Percentiles rank a stretch among this genome's conserved stretches.
Conservation (phyloP, 306 rosid genomes). For the Casuarina equisetifolia region DNA sequence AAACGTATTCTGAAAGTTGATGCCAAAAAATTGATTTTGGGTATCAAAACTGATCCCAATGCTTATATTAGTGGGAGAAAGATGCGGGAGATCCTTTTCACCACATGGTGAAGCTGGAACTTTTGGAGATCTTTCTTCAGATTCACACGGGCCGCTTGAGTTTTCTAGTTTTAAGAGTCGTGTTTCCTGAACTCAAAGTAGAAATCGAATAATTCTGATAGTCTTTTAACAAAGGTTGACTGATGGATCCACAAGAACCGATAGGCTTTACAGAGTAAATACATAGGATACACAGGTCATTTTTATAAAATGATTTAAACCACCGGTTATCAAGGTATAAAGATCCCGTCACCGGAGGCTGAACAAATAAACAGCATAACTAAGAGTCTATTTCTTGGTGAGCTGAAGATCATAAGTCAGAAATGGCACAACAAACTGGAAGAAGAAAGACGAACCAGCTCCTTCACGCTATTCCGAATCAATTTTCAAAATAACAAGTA, state of each 20-base stretch:
- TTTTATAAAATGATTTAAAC: not conserved
- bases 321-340: not conserved
- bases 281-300: not conserved
- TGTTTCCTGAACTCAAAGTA: not conserved
- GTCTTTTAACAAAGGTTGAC: not conserved
- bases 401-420: constrained; percentile 9
- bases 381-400: not conserved
- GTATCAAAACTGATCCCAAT: not conserved
- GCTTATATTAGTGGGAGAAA: not conserved
- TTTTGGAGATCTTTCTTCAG: not conserved
- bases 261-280: not conserved
- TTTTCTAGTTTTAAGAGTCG: not conserved
- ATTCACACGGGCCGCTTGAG: not conserved
- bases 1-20: not conserved
- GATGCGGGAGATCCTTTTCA: not conserved
- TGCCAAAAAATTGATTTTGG: not conserved
- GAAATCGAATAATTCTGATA: not conserved
- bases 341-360: not conserved
- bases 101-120: not conserved
- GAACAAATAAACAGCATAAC: not conserved
- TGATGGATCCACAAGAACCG: not conserved
- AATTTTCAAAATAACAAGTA: not conserved
- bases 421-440: not conserved
- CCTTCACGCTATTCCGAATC: not conserved
- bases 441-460: not conserved